Percentiles rank a stretch among this genome's conserved stretches.
Conservation (phyloP, 768 basidiomycete species). For the Leccinum broughii region DNA sequence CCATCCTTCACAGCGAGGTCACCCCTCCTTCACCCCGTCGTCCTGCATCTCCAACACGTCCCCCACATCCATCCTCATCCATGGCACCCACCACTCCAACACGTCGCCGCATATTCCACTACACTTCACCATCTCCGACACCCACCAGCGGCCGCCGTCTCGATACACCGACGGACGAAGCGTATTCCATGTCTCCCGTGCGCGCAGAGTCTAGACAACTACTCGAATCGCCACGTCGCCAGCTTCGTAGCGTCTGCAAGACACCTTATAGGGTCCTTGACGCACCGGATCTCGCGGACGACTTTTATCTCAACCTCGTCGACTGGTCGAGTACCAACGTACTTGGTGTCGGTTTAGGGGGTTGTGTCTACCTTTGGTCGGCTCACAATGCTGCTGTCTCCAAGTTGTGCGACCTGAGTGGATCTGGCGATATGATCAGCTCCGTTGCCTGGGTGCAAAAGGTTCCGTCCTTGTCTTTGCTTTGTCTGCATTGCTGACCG, state of each 20-base stretch:
- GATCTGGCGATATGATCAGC: slow-evolving; percentile 72
- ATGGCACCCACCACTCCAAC: slow-evolving; percentile 46
- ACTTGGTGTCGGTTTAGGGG: slow-evolving; percentile 87
- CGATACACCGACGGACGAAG: slow-evolving; percentile 83
- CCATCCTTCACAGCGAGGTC: slow-evolving; percentile 76
- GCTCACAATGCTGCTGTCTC: slow-evolving; percentile 91
- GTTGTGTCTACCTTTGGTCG: slow-evolving; percentile 96
- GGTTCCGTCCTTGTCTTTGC: slow-evolving; percentile 27
- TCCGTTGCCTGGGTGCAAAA: slow-evolving; percentile 93
- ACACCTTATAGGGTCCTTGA: slow-evolving; percentile 97
- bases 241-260: slow-evolving; percentile 83
- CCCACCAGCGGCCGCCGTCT: slow-evolving; percentile 53
- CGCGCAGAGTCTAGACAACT: slow-evolving; percentile 78
- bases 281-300: slow-evolving; percentile 95
- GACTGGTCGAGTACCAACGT: slow-evolving; percentile 97
- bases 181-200: slow-evolving; percentile 89
- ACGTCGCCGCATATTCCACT: slow-evolving; percentile 64
- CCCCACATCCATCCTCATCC: slow-evolving; percentile 37
- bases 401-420: slow-evolving; percentile 80
- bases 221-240: slow-evolving; percentile 80
- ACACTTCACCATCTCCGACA: slow-evolving; percentile 59
- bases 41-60: slow-evolving; percentile 61
- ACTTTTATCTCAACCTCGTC: slow-evolving; percentile 97
- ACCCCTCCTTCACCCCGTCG: slow-evolving; percentile 67
- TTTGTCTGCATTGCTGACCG: slow-evolving; percentile 1